Evolutionary conservation across 169 alveolate species (phyloP).

Genomic region (Plasmodium cynomolgi): DNA sequence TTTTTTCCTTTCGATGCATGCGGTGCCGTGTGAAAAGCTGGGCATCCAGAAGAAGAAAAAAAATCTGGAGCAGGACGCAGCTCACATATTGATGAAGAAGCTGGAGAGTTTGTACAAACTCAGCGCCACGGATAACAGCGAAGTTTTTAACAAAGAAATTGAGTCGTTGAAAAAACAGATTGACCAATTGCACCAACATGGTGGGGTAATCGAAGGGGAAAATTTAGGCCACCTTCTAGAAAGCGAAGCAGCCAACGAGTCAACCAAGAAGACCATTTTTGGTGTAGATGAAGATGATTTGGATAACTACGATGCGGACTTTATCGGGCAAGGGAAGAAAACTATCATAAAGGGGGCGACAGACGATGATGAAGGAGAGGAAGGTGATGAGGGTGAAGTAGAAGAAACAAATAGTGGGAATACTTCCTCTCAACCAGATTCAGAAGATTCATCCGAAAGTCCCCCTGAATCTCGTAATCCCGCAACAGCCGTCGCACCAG

Average conservation of each 20-base stretch:
- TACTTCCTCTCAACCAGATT: background rate
- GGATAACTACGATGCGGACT: background rate
- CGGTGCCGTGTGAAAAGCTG: background rate
- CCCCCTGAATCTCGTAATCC: no score
- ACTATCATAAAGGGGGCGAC: background rate
- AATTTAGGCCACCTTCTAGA: background rate
- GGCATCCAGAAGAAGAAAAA: background rate
- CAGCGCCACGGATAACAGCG: background rate
- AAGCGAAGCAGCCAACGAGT: background rate
- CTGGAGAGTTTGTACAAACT: background rate
- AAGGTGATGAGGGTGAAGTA: background rate
- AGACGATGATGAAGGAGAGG: background rate
- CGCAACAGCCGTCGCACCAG: background rate
- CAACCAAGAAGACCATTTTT: background rate
- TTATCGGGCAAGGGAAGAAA: background rate
- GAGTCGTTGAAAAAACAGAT: conserved; percentile 4
- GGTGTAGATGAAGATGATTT: conserved; percentile 6
- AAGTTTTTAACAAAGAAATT: background rate
- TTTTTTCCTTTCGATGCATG: background rate
- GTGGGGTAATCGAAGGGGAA: background rate
- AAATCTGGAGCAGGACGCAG: background rate
- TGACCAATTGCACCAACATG: background rate
- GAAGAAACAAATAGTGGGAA: background rate
- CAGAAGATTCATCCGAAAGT: background rate
- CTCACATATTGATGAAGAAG: background rate